phyloP scores from a whole-genome alignment of 257 asterid genomes.

The Solanum lignicaule region DNA sequence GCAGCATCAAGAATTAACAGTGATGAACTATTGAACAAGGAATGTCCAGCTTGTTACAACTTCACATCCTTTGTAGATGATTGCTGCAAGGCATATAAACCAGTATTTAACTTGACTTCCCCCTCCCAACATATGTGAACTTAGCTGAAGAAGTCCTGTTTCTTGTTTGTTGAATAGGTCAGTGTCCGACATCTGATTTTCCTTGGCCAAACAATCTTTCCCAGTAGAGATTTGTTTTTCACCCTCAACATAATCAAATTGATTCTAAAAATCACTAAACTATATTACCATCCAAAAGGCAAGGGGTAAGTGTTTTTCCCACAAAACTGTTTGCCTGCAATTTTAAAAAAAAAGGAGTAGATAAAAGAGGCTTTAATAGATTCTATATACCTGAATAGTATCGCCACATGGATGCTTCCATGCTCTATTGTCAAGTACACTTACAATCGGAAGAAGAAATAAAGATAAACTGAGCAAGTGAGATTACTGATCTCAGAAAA shows the following conservation, averaged over 20 bases:
- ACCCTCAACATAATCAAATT: not conserved
- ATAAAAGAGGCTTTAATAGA: not conserved
- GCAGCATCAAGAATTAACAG: not conserved
- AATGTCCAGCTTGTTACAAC: not conserved
- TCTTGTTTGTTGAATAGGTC: not conserved
- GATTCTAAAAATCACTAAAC: not conserved
- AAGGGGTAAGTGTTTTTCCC: not conserved
- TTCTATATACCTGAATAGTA: slow-evolving; percentile 51
- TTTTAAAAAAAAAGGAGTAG: not conserved
- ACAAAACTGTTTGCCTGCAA: not conserved
- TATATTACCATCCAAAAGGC: not conserved
- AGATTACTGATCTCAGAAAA: not conserved
- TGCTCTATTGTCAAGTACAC: slow-evolving; percentile 69
- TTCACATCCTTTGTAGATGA: not conserved
- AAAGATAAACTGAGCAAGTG: not conserved
- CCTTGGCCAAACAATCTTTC: not conserved
- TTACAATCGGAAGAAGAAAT: slow-evolving; percentile 29
- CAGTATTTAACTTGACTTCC: not conserved
- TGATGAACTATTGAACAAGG: not conserved
- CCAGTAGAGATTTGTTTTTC: not conserved
- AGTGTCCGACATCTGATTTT: not conserved
- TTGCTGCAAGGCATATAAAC: not conserved
- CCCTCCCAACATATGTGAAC: not conserved
- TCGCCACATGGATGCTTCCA: slow-evolving; percentile 31
- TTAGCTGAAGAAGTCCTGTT: not conserved